A percentile compares a stretch with the other conserved stretches of the same genome.
These are phyloP conservation scores for Prosopis cineraria DNA, from an alignment of 306 rosid species.

Conservation along the genomic window DNA sequence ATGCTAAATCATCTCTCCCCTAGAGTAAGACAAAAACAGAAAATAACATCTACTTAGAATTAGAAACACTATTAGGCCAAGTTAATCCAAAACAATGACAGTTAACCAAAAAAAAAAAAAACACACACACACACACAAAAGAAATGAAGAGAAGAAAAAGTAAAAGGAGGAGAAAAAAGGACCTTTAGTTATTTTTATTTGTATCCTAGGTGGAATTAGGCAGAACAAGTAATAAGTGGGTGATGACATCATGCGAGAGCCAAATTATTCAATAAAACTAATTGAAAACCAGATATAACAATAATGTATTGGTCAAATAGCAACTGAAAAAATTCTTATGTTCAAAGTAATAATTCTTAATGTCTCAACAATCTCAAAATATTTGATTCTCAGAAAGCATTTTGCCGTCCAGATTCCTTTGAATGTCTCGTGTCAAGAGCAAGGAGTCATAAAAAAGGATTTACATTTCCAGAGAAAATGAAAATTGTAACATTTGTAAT, in stretches of 20 bases:
- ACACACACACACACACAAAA: no score
- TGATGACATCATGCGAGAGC: not conserved
- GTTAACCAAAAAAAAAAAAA: no score
- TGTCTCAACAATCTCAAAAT: not conserved
- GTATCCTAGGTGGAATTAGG: no score
- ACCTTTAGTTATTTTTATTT: no score
- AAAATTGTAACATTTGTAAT: not conserved
- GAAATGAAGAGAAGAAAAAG: no score
- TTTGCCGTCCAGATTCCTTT: not conserved
- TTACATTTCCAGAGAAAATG: not conserved
- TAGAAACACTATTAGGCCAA: not conserved
- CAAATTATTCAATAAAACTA: not conserved
- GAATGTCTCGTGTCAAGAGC: slow-evolving; percentile 6
- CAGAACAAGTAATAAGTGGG: not conserved
- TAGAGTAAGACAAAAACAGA: slow-evolving; percentile 32
- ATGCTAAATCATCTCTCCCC: slow-evolving; percentile 94
- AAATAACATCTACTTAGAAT: slow-evolving; percentile 25
- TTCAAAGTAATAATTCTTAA: slow-evolving; percentile 1
- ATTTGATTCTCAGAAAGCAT: not conserved
- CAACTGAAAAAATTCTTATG: slow-evolving; percentile 10
- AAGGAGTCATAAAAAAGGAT: not conserved
- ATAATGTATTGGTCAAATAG: not conserved
- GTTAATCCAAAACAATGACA: not conserved
- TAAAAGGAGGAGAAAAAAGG: no score
- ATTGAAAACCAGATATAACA: not conserved